A percentile compares a stretch with the other conserved stretches of the same genome.
Evolutionary conservation across 2,329 filamentous ascomycete genomes (phyloP).

Genomic region (Rugonectria rugulosa): DNA sequence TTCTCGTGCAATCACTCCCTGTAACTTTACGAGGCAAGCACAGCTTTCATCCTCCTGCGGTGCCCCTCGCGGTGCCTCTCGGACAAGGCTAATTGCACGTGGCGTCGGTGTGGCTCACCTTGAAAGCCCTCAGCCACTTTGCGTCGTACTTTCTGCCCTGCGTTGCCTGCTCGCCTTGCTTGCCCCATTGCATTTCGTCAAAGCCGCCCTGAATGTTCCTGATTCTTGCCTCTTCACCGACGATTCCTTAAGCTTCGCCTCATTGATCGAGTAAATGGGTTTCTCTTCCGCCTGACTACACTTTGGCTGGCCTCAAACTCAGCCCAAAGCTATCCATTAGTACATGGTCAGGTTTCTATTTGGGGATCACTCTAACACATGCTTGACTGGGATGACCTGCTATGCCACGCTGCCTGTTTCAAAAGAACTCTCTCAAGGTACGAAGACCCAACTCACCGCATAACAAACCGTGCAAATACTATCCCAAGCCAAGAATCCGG

Average conservation of each 20-base stretch:
- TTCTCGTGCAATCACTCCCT: conserved; percentile 1
- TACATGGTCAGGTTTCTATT: conserved; percentile 29
- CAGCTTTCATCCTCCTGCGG: neutral
- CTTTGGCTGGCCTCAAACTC: conserved; percentile 20
- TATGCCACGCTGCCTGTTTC: conserved; percentile 2
- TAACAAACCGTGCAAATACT: neutral
- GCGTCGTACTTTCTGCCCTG: conserved; percentile 19
- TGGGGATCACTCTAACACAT: conserved; percentile 22
- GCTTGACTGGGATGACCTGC: neutral
- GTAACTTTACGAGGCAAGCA: neutral
- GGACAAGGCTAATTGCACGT: neutral
- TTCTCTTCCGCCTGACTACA: conserved; percentile 22
- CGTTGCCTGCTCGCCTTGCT: conserved; percentile 5
- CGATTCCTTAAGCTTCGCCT: conserved; percentile 29
- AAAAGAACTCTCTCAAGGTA: neutral
- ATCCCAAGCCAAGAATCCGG: too few relatives aligned
- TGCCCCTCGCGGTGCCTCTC: neutral
- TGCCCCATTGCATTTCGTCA: conserved; percentile 3
- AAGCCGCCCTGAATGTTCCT: conserved; percentile 15
- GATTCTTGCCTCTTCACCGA: conserved; percentile 24
- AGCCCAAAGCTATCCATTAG: conserved; percentile 23
- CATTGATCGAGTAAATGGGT: conserved; percentile 6
- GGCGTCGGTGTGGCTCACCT: conserved; percentile 23
- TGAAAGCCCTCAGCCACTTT: conserved; percentile 33
- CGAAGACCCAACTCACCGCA: neutral